phyloP scores from a whole-genome alignment of 148 eudicot species.

The Persicaria maculosa region DNA sequence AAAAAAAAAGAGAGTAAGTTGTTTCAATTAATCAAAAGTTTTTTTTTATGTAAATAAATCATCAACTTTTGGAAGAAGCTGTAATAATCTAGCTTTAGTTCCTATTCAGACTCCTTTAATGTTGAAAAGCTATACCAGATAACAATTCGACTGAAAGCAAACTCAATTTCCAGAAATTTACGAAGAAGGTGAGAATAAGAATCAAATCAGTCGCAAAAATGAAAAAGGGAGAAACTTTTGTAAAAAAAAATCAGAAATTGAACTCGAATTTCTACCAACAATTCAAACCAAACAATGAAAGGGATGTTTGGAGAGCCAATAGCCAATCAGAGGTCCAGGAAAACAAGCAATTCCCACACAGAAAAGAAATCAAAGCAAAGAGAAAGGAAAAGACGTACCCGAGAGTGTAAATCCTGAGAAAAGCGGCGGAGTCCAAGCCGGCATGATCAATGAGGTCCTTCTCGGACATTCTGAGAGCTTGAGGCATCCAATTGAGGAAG shows the following conservation, averaged over 20 bases:
- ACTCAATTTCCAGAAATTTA: background rate
- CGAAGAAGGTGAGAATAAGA: background rate
- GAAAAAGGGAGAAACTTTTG: background rate
- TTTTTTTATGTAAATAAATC: background rate
- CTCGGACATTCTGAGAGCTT: slow-evolving; percentile 44
- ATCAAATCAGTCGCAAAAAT: background rate
- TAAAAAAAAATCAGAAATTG: background rate
- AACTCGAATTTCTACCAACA: background rate
- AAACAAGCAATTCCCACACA: background rate
- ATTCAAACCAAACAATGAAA: background rate
- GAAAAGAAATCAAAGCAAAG: background rate
- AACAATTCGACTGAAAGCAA: no score
- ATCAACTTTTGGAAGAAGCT: slow-evolving; percentile 1
- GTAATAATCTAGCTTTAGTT: background rate
- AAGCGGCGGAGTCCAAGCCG: slow-evolving; percentile 47
- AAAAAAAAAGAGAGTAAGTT: background rate
- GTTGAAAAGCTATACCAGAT: no score
- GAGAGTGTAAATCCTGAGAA: slow-evolving; percentile 41
- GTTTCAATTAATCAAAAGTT: background rate
- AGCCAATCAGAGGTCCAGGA: background rate
- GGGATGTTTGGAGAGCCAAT: background rate
- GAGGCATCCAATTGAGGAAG: slow-evolving; percentile 52
- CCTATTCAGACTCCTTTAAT: background rate
- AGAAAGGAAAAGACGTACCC: slow-evolving; percentile 25
- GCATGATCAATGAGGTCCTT: slow-evolving; percentile 43